These are phyloP conservation scores for Parietaria judaica DNA, from an alignment of 306 rosid genomes.

Conservation along the genomic window DNA sequence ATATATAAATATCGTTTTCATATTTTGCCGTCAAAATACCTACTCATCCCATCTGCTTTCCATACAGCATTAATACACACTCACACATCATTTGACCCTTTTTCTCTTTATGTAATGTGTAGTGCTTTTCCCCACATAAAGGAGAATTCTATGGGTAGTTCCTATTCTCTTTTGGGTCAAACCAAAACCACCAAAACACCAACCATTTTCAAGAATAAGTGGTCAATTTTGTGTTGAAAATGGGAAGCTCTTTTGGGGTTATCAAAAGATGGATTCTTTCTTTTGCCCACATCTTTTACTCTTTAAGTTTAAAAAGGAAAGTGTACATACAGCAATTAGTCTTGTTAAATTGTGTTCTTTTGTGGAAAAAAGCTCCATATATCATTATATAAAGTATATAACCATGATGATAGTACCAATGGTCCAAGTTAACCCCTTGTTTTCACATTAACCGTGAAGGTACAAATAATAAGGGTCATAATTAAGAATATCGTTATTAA, in stretches of 20 bases:
- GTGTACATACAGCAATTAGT: too few relatives aligned
- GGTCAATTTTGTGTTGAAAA: conserved; percentile 51
- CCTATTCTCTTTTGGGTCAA: conserved; percentile 32
- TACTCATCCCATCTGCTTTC: conserved; percentile 27
- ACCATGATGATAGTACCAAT: background rate
- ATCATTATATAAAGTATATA: background rate
- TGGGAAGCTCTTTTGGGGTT: conserved; percentile 26
- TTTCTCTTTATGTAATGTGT: background rate
- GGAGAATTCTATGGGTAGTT: conserved; percentile 12
- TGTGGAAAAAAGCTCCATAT: background rate
- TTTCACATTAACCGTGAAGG: background rate
- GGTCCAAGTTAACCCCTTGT: background rate
- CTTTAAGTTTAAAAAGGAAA: too few relatives aligned
- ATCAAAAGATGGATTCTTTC: conserved; percentile 2
- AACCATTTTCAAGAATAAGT: conserved; percentile 26
- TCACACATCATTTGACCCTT: background rate
- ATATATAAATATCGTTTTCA: background rate
- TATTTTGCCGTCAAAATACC: conserved; percentile 43
- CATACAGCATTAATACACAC: conserved; percentile 10
- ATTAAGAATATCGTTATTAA: background rate
- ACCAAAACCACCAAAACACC: conserved; percentile 48
- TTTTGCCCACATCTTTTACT: background rate
- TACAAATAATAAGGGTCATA: background rate
- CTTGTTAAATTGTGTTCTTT: background rate
- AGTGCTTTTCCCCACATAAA: conserved; percentile 16